Evolutionary conservation across 2,329 filamentous ascomycete genomes (phyloP), one percentile per base, ranked within the genome.

Genomic region (Aspergillus sp.): DNA sequence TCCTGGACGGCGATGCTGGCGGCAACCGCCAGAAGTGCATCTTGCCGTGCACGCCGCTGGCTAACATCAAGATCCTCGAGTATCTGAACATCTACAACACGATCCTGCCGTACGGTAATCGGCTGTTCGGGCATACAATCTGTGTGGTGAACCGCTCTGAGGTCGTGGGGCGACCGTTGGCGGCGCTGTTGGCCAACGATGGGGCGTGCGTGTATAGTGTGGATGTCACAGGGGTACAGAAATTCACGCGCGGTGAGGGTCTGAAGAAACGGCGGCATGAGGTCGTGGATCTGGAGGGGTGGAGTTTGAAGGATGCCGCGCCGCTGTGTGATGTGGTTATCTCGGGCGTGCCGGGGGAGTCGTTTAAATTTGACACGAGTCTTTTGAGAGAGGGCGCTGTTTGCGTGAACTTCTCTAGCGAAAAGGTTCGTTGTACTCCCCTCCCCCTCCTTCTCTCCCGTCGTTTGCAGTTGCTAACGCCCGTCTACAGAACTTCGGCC

Each of bases 361-460:
- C 77, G 50, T 98, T 85, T 78, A 96, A 97, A 74, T 86, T 98
- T 28, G 87, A 90, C 4, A 85, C 84, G 3, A 80, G 87, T 44
- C 73, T 93, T 52, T 76, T 98, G 59, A 81, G 88, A 41, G 87
- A 95, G 47, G 93, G 93, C 42, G 90, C 88, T 29, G 88, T 95
- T n/a, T 98, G 93, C 76, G 90, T 98, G 73, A 98, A 98, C 72
- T 97, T 98, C 67, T 94, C 89, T 5, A 95, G 88, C 44, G 88
- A 86, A 69, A 88, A 90, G 76, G 78, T 80, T 60, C 49, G 68
- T 44, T 42, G 26, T 10, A 32, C 35, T 28, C 29, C 29, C 12
- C 35, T 27, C 32, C 32, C 32, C 32, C 32, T 10, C 5, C 33
- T 5, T 30, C n/a, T 19, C 8, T 9, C 40, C 38, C 6, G 10